Evolutionary conservation across 371 early-diverging fungal species (phyloP), one percentile per base, ranked within the genome.

Genomic region (Rhizopus arrhizus): DNA sequence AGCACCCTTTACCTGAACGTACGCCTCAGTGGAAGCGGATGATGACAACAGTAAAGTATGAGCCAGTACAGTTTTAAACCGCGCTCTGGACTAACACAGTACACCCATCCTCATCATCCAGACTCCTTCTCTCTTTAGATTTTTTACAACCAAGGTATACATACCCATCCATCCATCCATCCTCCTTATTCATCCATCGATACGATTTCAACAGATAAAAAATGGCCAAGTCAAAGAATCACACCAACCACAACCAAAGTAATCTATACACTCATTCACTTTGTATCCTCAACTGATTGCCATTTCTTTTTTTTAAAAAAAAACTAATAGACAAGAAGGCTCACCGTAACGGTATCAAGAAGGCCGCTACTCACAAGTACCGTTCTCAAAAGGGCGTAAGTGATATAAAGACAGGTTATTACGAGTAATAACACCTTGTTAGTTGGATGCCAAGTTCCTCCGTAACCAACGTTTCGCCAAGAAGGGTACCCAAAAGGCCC

Each of bases 181-280:
- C 36, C 36, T 9, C 11, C 6, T 36, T 36, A 36, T 9, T 11
- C 11, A 11, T 36, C 36, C 11, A 9, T 36, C 11, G 0, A 1
- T 36, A 36, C 22, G 2, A 22, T 2, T 2, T 36, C 11, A 36
- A 36, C 11, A 36, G 36, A 36, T 36, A 22, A 69, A 22, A 22
- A 22, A 94, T 94, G 94, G 77, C 95, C 78, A 95, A 95, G 88
- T 89, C 91, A 60, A 95, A 97, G 94, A 98, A 99, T 89, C 97
- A 97, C 91, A 98, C 98, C 83, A 97, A 97, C 89, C 95, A 96
- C 91, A 98, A 97, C 91, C 97, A 98, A 86, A 96, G 81, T 82
- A 82, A 36, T 36, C 36, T 36, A 60, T 83, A 33, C 35, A 38
- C 7, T 28, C 11, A 54, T 5, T 16, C 15, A 7, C 22, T 22